Base-by-base conservation (phyloP, 345 rosid species). In the Punica granatum region DNA sequence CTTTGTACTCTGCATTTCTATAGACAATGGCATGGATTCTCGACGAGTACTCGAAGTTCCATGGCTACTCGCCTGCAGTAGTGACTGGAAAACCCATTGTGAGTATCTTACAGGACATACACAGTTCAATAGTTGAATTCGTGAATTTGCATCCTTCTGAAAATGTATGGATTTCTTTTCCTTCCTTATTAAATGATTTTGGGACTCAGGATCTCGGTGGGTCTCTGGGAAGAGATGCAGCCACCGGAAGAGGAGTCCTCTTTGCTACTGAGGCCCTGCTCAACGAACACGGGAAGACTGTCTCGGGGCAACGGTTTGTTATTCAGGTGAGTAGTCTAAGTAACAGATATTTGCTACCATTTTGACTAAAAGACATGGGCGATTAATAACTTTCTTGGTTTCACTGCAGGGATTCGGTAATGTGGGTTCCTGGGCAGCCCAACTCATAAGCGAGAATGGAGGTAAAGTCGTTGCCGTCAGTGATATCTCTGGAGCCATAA, bases 21-120 rank as follows among this genome's bases (percentile, higher is more conserved):
- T 82, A 94, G 97, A 91, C 96, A 28, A 94, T 91, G 98, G 99
- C 98, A 11, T 94, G 99, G 99, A 91, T 94, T 70, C 81, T 94
- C n/a, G 97, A 94, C 28, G 99, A 94, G 69, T 91, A 91, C 80
- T 94, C 97, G 0, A 91, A 94, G 75, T 94, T 94, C 67, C 97
- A 94, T 31, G 96, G 97, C 67, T 61, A 94, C 60, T 94, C 99
- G 0, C 99, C 99, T 2, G 99, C 97, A 56, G 85, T 89, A 0
- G 97, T 94, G 39, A 94, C 99, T 0, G 99, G 97, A 72, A 94
- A 91, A 75, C 96, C 97, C 11, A 82, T 68, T 34, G 97, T 94
- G 78, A 86, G 95, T 37, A 33, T 26, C 19, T 15, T 16, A 14
- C 13, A 26, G 25, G 4, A 39, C 34, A 30, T 14, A 0, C 33